These are phyloP conservation scores for Penicillium sp. DNA, from an alignment of 2,329 filamentous ascomycete species.

Conservation along the genomic window DNA sequence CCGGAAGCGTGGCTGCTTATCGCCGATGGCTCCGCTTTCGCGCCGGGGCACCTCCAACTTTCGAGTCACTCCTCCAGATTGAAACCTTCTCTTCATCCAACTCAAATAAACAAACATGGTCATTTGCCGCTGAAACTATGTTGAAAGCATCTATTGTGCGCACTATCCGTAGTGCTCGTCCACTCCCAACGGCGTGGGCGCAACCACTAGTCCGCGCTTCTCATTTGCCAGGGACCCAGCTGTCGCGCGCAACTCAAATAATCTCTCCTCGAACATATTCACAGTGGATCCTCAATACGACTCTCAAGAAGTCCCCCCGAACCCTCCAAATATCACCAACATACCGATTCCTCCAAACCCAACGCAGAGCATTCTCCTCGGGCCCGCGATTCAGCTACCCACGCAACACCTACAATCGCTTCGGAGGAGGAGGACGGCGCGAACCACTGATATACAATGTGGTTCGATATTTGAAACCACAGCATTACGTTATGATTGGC, in stretches of 20 bases:
- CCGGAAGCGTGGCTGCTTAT: slow-evolving; percentile 15
- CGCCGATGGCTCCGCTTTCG: slow-evolving; percentile 6
- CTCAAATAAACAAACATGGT: neutral
- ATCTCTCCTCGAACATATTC: no score
- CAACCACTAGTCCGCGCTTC: neutral
- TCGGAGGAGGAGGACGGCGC: slow-evolving; percentile 3
- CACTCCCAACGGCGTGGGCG: neutral
- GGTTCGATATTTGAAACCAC: slow-evolving; percentile 23
- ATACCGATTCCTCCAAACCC: neutral
- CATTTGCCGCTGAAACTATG: neutral
- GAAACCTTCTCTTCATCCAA: neutral
- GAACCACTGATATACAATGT: slow-evolving; percentile 17
- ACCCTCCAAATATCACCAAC: no score
- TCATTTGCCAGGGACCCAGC: neutral
- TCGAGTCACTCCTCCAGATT: neutral
- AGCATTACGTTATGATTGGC: slow-evolving; percentile 39
- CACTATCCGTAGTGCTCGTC: neutral
- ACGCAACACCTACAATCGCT: slow-evolving; percentile 21
- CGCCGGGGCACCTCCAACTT: neutral
- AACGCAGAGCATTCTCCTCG: slow-evolving; percentile 9
- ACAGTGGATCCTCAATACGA: no score
- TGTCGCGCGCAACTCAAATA: slow-evolving; percentile 1
- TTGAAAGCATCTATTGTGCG: neutral
- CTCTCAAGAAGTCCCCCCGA: no score
- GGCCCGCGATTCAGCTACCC: slow-evolving; percentile 5